These are phyloP conservation scores for Globisporangium megalacanthum DNA, from an alignment of 352 stramenopile genomes.

Conservation along the genomic window DNA sequence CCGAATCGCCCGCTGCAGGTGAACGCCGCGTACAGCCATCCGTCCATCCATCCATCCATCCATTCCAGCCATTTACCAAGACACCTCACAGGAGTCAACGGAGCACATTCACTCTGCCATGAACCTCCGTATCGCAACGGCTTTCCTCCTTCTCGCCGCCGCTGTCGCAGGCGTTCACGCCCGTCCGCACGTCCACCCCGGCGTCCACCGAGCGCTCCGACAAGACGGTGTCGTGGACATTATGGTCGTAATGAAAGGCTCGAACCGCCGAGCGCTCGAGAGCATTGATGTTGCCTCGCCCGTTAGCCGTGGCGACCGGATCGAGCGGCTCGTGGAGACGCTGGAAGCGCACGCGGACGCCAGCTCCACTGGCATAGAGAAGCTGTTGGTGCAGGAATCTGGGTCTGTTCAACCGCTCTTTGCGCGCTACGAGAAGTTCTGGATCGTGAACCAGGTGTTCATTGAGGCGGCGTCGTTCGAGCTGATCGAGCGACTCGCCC, in stretches of 20 bases:
- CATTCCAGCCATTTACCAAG: neutral
- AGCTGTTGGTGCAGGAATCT: slow-evolving; percentile 11
- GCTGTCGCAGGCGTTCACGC: slow-evolving; percentile 10
- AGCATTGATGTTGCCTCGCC: slow-evolving; percentile 10
- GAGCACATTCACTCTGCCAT: neutral
- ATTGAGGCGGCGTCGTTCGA: slow-evolving; percentile 19
- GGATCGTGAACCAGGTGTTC: slow-evolving; percentile 25
- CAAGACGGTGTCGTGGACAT: slow-evolving; percentile 12
- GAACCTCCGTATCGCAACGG: slow-evolving; percentile 2
- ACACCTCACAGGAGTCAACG: neutral
- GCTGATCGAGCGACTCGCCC: slow-evolving; percentile 18
- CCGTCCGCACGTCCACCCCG: slow-evolving; percentile 8
- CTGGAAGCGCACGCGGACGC: slow-evolving; percentile 7
- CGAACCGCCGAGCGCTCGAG: slow-evolving; percentile 9
- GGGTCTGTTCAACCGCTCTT: slow-evolving; percentile 10
- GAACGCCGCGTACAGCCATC: too few relatives aligned
- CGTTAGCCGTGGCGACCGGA: slow-evolving; percentile 11
- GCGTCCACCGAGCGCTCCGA: slow-evolving; percentile 21
- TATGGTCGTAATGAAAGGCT: slow-evolving; percentile 19
- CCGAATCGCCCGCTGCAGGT: neutral
- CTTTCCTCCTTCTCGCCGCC: neutral
- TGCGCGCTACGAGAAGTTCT: slow-evolving; percentile 18
- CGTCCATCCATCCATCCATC: too few relatives aligned
- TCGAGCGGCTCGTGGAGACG: slow-evolving; percentile 14
- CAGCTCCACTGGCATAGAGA: slow-evolving; percentile 5